Conservation (phyloP, 2,329 filamentous ascomycete species). For the Beauveria australis region DNA sequence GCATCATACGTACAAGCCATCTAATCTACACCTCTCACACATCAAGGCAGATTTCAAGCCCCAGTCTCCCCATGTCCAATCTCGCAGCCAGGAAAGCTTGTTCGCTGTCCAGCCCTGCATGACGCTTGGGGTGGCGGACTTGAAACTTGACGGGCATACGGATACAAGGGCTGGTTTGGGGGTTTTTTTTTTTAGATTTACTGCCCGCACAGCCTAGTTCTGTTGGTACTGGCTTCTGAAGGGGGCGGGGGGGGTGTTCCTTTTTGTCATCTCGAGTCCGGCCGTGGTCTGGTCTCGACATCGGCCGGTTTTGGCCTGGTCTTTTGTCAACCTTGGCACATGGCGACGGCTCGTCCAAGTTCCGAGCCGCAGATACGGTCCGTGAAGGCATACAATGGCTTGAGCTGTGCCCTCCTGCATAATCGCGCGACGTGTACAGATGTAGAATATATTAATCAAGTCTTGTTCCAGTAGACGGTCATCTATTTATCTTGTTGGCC, state of each 20-base stretch:
- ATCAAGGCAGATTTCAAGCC: too few species aligned
- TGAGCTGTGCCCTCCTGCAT: background rate
- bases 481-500: background rate
- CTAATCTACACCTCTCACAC: too few species aligned
- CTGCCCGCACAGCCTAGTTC: background rate
- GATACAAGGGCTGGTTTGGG: background rate
- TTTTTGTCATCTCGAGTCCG: background rate
- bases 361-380: slow-evolving; percentile 4
- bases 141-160: slow-evolving; percentile 4
- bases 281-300: background rate
- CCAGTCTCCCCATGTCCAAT: too few species aligned
- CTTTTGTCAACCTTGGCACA: background rate
- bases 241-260: too few species aligned
- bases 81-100: too few species aligned
- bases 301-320: background rate
- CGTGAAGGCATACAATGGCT: background rate
- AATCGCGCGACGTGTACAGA: background rate
- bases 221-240: background rate
- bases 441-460: slow-evolving; percentile 2
- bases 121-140: background rate
- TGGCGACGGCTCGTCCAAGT: background rate
- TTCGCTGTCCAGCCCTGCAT: background rate
- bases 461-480: background rate
- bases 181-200: too few species aligned
- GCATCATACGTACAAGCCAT: too few species aligned